A percentile compares a stretch with the other conserved stretches of the same genome.
These are phyloP conservation scores for Henningerozyma blattae DNA, from an alignment of 805 yeast species.

Conservation along the genomic window DNA sequence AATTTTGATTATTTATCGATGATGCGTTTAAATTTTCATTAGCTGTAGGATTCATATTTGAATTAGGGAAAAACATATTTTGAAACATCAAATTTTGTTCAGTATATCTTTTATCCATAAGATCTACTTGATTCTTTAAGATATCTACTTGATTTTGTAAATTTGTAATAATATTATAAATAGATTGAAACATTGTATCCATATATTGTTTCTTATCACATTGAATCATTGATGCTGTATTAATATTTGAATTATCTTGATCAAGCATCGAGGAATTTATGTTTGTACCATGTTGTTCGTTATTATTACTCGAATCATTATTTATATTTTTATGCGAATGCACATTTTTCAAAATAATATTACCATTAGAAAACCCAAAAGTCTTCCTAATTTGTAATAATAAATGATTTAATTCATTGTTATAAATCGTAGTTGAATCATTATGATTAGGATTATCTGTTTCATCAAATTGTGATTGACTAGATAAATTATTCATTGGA, in stretches of 20 bases:
- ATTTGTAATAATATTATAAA: slow-evolving; percentile 6
- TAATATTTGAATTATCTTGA: not conserved
- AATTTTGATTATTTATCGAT: too few relatives aligned
- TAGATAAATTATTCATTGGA: too few relatives aligned
- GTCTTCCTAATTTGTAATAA: slow-evolving; percentile 8
- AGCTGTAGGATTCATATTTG: too few relatives aligned
- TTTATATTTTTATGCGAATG: not conserved
- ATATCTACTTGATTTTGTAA: slow-evolving; percentile 9
- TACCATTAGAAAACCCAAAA: slow-evolving; percentile 13
- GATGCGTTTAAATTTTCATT: too few relatives aligned
- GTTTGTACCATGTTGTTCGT: not conserved
- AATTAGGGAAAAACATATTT: not conserved
- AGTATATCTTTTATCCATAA: slow-evolving; percentile 1
- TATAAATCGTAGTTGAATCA: not conserved
- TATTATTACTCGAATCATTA: not conserved
- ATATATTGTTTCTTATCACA: slow-evolving; percentile 3
- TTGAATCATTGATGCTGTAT: not conserved
- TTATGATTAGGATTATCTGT: not conserved
- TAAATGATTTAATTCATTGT: slow-evolving; percentile 5
- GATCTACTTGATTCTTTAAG: slow-evolving; percentile 5
- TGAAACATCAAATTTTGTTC: slow-evolving; percentile 3
- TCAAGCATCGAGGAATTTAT: not conserved
- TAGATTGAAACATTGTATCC: slow-evolving; percentile 5
- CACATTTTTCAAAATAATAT: slow-evolving; percentile 8
- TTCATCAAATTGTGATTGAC: too few relatives aligned